Evolutionary conservation across 768 basidiomycete species (phyloP).

Genomic region (Suillus discolor): DNA sequence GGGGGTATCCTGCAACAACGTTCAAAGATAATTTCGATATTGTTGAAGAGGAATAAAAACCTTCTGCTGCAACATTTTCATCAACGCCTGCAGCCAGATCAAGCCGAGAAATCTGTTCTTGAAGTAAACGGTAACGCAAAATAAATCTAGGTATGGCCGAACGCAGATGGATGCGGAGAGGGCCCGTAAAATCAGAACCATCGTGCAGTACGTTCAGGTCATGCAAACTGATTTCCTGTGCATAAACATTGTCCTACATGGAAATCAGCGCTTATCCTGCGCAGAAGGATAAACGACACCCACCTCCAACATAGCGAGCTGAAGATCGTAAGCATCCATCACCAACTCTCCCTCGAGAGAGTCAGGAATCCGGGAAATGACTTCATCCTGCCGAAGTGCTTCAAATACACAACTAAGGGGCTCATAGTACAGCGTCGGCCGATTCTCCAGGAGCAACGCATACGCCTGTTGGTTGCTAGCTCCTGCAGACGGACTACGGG

Average conservation of each 20-base stretch:
- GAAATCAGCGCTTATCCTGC: conserved; percentile 9
- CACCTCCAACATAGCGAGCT: conserved; percentile 69
- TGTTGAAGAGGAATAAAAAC: conserved; percentile 11
- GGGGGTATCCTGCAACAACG: neutral
- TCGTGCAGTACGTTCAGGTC: conserved; percentile 74
- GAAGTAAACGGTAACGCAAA: conserved; percentile 62
- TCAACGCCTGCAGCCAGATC: conserved; percentile 24
- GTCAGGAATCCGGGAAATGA: conserved; percentile 47
- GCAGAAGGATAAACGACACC: conserved; percentile 1
- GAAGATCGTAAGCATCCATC: conserved; percentile 71
- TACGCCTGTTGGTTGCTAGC: conserved; percentile 21
- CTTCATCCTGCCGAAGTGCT: conserved; percentile 66
- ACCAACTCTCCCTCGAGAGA: conserved; percentile 63
- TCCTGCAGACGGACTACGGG: conserved; percentile 24
- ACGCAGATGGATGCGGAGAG: conserved; percentile 60
- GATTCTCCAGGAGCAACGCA: conserved; percentile 58
- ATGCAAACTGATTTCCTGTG: conserved; percentile 70
- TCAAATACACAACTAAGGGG: conserved; percentile 71
- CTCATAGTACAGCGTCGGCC: conserved; percentile 78
- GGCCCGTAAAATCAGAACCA: conserved; percentile 60
- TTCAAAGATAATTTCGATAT: neutral
- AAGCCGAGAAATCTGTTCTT: conserved; percentile 54
- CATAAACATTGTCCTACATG: conserved; percentile 66
- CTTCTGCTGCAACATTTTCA: conserved; percentile 24
- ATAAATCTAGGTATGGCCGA: conserved; percentile 61